A percentile compares a stretch with the other conserved stretches of the same genome.
These are phyloP conservation scores for Fraxinus nigra DNA, from an alignment of 305 asterid species.

Conservation along the genomic window DNA sequence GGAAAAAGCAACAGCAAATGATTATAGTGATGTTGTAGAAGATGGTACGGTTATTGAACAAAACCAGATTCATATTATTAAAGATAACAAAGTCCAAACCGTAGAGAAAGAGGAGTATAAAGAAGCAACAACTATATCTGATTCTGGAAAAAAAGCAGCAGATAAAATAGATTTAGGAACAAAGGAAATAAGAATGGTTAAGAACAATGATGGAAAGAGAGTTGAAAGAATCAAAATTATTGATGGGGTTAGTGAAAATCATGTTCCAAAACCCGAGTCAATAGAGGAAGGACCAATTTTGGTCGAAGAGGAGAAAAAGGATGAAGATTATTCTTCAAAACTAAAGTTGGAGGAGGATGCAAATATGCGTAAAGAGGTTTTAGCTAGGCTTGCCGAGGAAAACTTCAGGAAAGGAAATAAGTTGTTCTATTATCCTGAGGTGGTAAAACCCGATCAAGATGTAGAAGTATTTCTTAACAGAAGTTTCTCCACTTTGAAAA, in stretches of 20 bases:
- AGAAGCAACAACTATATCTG: constrained; percentile 7
- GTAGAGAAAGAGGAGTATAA: constrained; percentile 24
- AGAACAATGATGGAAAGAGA: constrained; percentile 9
- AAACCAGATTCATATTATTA: constrained; percentile 14
- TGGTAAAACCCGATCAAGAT: constrained; percentile 68
- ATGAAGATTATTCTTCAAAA: constrained; percentile 38
- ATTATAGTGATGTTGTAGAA: constrained; percentile 20
- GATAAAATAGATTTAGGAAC: constrained; percentile 17
- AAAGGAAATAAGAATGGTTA: constrained; percentile 16
- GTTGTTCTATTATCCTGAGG: constrained; percentile 70
- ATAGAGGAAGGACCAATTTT: constrained; percentile 25
- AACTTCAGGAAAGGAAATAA: constrained; percentile 58
- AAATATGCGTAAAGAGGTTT: constrained; percentile 39
- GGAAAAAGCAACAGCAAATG: constrained; percentile 27
- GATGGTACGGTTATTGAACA: constrained; percentile 24
- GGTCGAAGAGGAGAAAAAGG: constrained; percentile 27
- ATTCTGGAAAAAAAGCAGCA: constrained; percentile 17
- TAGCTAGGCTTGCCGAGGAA: constrained; percentile 68
- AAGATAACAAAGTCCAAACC: constrained; percentile 24
- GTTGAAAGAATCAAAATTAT: constrained; percentile 20
- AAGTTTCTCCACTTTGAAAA: constrained; percentile 71
- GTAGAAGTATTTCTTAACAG: constrained; percentile 69
- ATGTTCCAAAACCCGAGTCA: constrained; percentile 29
- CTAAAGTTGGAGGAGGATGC: constrained; percentile 66
- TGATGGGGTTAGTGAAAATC: constrained; percentile 19